These are phyloP conservation scores for Ceratobasidium sp. DNA, from an alignment of 1,284 basidiomycete species.

Conservation along the genomic window DNA sequence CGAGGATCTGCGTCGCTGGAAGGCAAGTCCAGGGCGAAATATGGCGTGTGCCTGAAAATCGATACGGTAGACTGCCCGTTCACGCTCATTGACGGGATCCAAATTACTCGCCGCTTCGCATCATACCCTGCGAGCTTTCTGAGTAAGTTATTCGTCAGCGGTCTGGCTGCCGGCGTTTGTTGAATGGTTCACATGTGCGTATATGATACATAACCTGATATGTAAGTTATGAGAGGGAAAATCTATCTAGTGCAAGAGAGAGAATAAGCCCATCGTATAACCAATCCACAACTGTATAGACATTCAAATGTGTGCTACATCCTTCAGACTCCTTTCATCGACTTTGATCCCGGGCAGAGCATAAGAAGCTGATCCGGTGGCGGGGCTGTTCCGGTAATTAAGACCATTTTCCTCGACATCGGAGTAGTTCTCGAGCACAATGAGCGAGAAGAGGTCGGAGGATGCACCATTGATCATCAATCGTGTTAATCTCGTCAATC, in stretches of 20 bases:
- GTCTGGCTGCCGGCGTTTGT: conserved; percentile 1
- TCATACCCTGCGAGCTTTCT: conserved; percentile 23
- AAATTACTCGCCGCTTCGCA: conserved; percentile 24
- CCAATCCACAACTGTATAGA: too few species aligned
- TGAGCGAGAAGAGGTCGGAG: conserved; percentile 47
- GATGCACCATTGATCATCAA: conserved; percentile 1
- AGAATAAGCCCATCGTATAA: too few species aligned
- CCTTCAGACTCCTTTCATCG: too few species aligned
- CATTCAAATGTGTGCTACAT: too few species aligned
- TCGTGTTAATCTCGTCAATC: conserved; percentile 18
- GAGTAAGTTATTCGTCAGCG: conserved; percentile 27
- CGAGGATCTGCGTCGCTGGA: too few species aligned
- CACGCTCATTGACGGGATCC: conserved; percentile 22
- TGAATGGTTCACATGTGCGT: neutral
- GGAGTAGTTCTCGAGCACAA: conserved; percentile 53
- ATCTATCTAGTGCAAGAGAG: too few species aligned
- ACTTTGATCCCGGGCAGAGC: conserved; percentile 56
- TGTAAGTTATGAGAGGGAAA: conserved; percentile 5
- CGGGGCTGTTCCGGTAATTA: conserved; percentile 53
- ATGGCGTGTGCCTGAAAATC: too few species aligned
- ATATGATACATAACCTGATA: conserved; percentile 6
- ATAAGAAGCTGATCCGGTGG: conserved; percentile 54
- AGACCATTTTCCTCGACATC: conserved; percentile 60
- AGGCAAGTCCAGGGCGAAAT: too few species aligned
- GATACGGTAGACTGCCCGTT: conserved; percentile 27